phyloP scores from a whole-genome alignment of 2,329 filamentous ascomycete species.

The Rhexocercosporidium sp. region DNA sequence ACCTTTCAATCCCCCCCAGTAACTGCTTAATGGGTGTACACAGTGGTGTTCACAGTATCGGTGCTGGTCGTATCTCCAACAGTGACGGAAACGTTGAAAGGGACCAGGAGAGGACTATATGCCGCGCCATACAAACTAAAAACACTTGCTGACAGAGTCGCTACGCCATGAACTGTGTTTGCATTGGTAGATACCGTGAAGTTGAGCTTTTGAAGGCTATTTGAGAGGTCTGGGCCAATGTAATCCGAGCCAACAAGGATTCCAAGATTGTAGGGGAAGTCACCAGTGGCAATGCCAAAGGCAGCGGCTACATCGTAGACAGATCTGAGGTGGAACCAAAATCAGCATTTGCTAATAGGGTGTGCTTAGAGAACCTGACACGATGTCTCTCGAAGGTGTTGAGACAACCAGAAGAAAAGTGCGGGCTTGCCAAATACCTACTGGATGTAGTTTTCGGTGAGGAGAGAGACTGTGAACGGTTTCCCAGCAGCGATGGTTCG shows the following conservation, averaged over 20 bases:
- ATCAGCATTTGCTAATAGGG: too few species aligned
- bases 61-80: constrained; percentile 5
- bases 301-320: constrained; percentile 32
- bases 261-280: constrained; percentile 25
- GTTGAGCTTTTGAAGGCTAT: constrained; percentile 14
- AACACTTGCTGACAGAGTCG: constrained; percentile 16
- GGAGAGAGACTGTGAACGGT: constrained; percentile 32
- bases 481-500: constrained; percentile 31
- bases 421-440: too few species aligned
- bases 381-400: too few species aligned
- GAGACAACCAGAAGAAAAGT: too few species aligned
- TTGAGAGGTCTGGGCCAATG: constrained; percentile 29
- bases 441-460: constrained; percentile 28
- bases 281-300: constrained; percentile 29
- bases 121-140: constrained; percentile 16
- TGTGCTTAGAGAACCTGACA: too few species aligned
- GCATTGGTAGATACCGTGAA: constrained; percentile 14
- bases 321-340: constrained; percentile 19
- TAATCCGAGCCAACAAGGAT: constrained; percentile 29
- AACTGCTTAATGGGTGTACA: background rate
- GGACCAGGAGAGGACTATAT: background rate
- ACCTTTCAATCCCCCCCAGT: background rate
- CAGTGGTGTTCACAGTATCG: background rate
- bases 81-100: constrained; percentile 18
- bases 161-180: background rate